A percentile compares a stretch with the other conserved stretches of the same genome.
Evolutionary conservation across 1,284 basidiomycete species (phyloP).

Genomic region (Chalciporus sp.): DNA sequence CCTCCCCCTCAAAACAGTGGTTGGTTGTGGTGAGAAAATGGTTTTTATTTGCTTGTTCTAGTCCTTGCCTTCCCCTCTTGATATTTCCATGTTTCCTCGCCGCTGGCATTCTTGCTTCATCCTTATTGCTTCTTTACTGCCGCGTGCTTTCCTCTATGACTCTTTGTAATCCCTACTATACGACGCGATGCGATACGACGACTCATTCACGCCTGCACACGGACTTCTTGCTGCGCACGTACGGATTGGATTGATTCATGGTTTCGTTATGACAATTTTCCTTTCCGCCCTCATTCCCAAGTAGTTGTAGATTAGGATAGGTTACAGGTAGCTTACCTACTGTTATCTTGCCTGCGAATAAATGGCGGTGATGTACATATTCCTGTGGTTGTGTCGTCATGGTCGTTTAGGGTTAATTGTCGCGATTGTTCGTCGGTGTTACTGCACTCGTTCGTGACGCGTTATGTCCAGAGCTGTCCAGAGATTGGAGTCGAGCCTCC

Average conservation of each 20-base stretch:
- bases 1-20: slow-evolving; percentile 27
- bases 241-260: slow-evolving; percentile 14
- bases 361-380: background rate
- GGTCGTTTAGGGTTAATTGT: too few species aligned
- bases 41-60: slow-evolving; percentile 14
- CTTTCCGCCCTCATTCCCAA: background rate
- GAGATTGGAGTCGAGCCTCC: too few species aligned
- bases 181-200: slow-evolving; percentile 30
- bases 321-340: slow-evolving; percentile 5
- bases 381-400: background rate
- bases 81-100: slow-evolving; percentile 8
- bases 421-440: too few species aligned
- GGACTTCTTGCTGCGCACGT: slow-evolving; percentile 17
- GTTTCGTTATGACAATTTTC: slow-evolving; percentile 4
- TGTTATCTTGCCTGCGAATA: slow-evolving; percentile 4
- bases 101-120: slow-evolving; percentile 23
- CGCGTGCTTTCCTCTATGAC: slow-evolving; percentile 9
- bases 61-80: slow-evolving; percentile 5
- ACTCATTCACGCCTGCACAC: slow-evolving; percentile 23
- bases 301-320: slow-evolving; percentile 18
- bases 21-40: slow-evolving; percentile 34
- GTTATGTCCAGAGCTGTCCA: too few species aligned
- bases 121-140: slow-evolving; percentile 5
- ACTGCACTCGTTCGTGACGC: too few species aligned
- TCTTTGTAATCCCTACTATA: slow-evolving; percentile 23